These are phyloP conservation scores for Pythium coloratum DNA, from an alignment of 352 stramenopile species.

Conservation along the genomic window DNA sequence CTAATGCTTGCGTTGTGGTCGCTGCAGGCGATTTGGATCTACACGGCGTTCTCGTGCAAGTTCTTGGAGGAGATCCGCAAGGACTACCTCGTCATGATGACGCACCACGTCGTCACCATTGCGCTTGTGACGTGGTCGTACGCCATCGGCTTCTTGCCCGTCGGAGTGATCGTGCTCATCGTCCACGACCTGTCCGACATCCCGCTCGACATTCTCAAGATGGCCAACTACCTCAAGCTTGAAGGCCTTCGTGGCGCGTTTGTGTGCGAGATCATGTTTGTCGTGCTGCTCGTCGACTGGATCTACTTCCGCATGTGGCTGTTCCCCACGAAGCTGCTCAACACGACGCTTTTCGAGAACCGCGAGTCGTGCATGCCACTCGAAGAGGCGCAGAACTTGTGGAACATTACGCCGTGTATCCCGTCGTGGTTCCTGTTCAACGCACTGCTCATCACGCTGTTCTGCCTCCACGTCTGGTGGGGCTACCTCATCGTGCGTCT, in stretches of 20 bases:
- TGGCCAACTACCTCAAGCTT: constrained; percentile 89
- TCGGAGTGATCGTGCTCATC: constrained; percentile 82
- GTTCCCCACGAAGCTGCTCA: constrained; percentile 80
- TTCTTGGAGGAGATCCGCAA: constrained; percentile 88
- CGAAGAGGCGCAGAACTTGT: constrained; percentile 65
- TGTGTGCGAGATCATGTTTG: constrained; percentile 73
- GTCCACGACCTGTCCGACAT: constrained; percentile 87
- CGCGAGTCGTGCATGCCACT: constrained; percentile 77
- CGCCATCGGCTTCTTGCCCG: constrained; percentile 72
- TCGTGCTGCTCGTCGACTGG: constrained; percentile 64
- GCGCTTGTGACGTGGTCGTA: constrained; percentile 86
- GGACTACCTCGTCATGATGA: constrained; percentile 91
- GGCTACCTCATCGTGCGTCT: constrained; percentile 71
- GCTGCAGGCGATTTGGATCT: constrained; percentile 84
- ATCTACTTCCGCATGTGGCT: constrained; percentile 88
- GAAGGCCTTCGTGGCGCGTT: constrained; percentile 73
- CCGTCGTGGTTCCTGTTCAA: constrained; percentile 86
- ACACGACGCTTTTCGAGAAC: constrained; percentile 72
- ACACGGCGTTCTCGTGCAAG: constrained; percentile 88
- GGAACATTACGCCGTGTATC: constrained; percentile 66
- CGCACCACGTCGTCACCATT: constrained; percentile 87
- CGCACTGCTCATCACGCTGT: constrained; percentile 68
- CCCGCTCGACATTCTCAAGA: constrained; percentile 89
- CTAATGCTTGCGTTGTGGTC: background rate
- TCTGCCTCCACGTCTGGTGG: constrained; percentile 87